Conservation (phyloP, 257 asterid genomes). For the Solanum etuberosum region DNA sequence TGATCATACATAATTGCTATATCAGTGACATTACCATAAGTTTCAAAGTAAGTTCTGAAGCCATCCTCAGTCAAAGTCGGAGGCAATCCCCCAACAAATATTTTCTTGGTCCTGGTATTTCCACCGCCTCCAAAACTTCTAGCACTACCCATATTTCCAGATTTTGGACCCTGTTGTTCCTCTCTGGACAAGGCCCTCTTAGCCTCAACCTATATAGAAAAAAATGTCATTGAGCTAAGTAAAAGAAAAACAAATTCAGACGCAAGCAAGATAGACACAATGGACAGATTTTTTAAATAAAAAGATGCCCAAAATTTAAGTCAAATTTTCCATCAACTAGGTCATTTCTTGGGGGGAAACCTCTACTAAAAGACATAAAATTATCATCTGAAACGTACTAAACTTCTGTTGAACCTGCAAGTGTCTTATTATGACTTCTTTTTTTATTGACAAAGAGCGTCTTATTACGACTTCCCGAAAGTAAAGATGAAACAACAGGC, state of each 20-base stretch:
- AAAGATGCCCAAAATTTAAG: background rate
- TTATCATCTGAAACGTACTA: background rate
- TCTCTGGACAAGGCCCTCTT: slow-evolving; percentile 88
- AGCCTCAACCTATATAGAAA: slow-evolving; percentile 56
- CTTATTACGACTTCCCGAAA: background rate
- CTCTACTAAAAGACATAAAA: background rate
- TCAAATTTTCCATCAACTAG: background rate
- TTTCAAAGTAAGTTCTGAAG: slow-evolving; percentile 70
- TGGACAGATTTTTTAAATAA: background rate
- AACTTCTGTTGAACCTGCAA: background rate
- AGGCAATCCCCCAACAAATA: slow-evolving; percentile 87
- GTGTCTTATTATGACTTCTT: background rate
- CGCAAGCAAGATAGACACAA: background rate
- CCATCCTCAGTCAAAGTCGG: slow-evolving; percentile 64
- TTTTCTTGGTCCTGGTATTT: slow-evolving; percentile 62
- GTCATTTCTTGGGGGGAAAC: background rate
- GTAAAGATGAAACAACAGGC: background rate
- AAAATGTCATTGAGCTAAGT: background rate
- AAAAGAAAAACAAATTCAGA: background rate
- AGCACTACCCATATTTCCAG: slow-evolving; percentile 42
- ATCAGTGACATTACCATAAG: slow-evolving; percentile 68
- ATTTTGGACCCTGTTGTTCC: slow-evolving; percentile 74
- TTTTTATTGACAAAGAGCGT: background rate
- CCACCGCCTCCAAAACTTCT: slow-evolving; percentile 57
- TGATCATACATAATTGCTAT: slow-evolving; percentile 87